A percentile compares a stretch with the other conserved stretches of the same genome.
Conservation (phyloP, 495 filamentous ascomycete genomes). For the Lineolata rhizophorae region DNA sequence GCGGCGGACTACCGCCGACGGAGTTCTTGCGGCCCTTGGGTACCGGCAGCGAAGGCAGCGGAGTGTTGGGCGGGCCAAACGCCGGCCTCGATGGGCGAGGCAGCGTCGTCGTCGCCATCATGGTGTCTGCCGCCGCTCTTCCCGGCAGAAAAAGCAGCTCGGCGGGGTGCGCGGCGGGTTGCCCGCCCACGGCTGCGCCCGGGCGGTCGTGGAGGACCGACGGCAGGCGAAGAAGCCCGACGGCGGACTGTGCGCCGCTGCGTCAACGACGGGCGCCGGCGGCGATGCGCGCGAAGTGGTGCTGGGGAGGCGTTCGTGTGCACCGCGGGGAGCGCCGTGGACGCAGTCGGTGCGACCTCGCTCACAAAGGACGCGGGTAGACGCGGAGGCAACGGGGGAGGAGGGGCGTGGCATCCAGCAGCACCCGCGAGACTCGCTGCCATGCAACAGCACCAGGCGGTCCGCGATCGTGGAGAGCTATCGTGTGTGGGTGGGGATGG, state of each 20-base stretch:
- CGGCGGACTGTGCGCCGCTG: not conserved
- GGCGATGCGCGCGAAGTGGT: not conserved
- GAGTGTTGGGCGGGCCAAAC: conserved; percentile 37
- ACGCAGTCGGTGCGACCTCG: too few species aligned
- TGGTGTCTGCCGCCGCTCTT: not conserved
- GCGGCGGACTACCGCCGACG: too few species aligned
- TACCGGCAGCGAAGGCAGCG: conserved; percentile 47
- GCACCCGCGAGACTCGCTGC: too few species aligned
- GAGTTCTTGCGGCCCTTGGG: conserved; percentile 45
- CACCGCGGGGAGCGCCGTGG: too few species aligned
- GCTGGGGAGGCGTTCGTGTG: too few species aligned
- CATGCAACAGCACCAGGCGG: too few species aligned
- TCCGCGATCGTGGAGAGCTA: too few species aligned
- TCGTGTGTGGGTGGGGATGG: too few species aligned
- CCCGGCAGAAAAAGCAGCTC: not conserved
- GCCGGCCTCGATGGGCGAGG: conserved; percentile 41
- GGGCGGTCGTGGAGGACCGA: not conserved
- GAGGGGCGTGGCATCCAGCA: too few species aligned
- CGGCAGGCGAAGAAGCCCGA: not conserved
- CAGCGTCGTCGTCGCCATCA: conserved; percentile 35
- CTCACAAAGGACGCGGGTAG: too few species aligned
- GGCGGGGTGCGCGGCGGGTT: not conserved
- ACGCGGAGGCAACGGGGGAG: too few species aligned
- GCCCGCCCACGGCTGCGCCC: not conserved
- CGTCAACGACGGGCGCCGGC: not conserved